Conservation (phyloP, 1,284 basidiomycete genomes). For the Coniferiporia sulphurascens region DNA sequence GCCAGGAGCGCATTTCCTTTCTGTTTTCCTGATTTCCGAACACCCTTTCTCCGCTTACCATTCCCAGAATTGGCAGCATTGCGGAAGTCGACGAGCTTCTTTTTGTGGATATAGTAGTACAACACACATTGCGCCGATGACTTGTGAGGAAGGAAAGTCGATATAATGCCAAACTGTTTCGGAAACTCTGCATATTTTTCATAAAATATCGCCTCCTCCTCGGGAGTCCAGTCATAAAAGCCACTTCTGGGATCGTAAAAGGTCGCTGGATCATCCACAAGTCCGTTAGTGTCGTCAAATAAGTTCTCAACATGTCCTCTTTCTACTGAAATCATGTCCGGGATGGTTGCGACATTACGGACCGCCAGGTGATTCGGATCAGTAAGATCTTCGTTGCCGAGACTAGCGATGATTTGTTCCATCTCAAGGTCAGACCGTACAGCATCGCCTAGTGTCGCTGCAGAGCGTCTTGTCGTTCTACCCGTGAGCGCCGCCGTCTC, state of each 20-base stretch:
- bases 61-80: constrained; percentile 62
- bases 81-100: constrained; percentile 80
- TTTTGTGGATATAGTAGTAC: constrained; percentile 96
- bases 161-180: constrained; percentile 92
- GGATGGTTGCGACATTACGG: constrained; percentile 85
- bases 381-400: constrained; percentile 88
- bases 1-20: constrained; percentile 73
- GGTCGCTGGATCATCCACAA: constrained; percentile 71
- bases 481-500: constrained; percentile 48
- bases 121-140: constrained; percentile 85
- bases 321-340: constrained; percentile 84
- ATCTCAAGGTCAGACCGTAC: constrained; percentile 95
- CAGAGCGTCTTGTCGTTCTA: constrained; percentile 69
- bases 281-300: constrained; percentile 84
- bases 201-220: constrained; percentile 78
- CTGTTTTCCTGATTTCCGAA: constrained; percentile 58
- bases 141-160: constrained; percentile 80
- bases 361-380: constrained; percentile 86
- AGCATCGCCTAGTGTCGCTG: constrained; percentile 76
- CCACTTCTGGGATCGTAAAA: constrained; percentile 74
- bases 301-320: constrained; percentile 55
- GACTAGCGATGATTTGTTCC: constrained; percentile 91
- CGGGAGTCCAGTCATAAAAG: constrained; percentile 82
- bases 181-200: constrained; percentile 82
- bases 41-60: constrained; percentile 55